phyloP scores from a whole-genome alignment of 192 early-diverging fungal genomes.

The Entophlyctis helioformis region DNA sequence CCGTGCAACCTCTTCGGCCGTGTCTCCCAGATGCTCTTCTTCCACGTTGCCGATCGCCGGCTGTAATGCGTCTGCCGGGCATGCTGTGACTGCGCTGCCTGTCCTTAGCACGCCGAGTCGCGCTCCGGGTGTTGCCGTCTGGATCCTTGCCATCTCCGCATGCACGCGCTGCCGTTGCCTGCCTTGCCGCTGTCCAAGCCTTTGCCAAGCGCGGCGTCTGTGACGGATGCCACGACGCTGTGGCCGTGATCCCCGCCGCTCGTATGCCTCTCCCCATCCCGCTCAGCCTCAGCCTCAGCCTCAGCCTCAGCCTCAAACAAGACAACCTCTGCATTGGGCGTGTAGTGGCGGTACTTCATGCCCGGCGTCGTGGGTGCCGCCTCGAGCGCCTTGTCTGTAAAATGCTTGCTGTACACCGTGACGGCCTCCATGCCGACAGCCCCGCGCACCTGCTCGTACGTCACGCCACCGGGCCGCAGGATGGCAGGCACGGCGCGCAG shows the following conservation, averaged over 20 bases:
- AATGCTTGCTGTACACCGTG: slow-evolving; percentile 71
- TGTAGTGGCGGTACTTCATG: slow-evolving; percentile 99
- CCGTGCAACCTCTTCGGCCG: slow-evolving; percentile 53
- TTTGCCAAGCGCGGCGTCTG: background rate
- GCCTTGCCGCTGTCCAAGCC: background rate
- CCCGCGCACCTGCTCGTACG: slow-evolving; percentile 55
- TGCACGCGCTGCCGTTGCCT: background rate
- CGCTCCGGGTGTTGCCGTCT: background rate
- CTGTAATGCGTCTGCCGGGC: background rate
- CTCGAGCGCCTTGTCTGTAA: slow-evolving; percentile 58
- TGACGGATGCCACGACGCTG: background rate
- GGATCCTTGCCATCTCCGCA: background rate
- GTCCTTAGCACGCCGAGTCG: background rate
- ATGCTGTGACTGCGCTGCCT: background rate
- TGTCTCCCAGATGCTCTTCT: slow-evolving; percentile 39
- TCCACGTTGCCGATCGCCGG: slow-evolving; percentile 12
- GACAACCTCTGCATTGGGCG: slow-evolving; percentile 76
- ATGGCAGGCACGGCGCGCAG: slow-evolving; percentile 60
- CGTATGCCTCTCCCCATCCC: too few relatives aligned
- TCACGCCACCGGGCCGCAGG: slow-evolving; percentile 85
- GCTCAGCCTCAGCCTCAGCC: too few relatives aligned
- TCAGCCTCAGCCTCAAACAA: slow-evolving; percentile 58
- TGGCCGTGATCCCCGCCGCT: background rate
- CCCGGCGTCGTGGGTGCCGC: slow-evolving; percentile 85
- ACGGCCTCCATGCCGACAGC: slow-evolving; percentile 53